A percentile compares a stretch with the other conserved stretches of the same genome.
These are phyloP conservation scores for Porcisia hertigi DNA, from an alignment of 208 protist genomes.

Conservation along the genomic window DNA sequence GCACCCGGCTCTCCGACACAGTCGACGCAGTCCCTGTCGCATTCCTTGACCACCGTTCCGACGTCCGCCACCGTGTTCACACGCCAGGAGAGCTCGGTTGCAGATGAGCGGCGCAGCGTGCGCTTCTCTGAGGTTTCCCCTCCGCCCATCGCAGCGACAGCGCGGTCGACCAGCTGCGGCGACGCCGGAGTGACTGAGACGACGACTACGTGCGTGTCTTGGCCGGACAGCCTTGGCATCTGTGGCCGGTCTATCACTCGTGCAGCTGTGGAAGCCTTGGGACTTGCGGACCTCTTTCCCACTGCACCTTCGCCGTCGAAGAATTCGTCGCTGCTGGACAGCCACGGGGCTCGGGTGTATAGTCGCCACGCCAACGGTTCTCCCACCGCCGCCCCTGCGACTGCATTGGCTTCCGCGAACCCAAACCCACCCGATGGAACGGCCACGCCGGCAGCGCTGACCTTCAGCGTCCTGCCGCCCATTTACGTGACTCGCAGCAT, in stretches of 20 bases:
- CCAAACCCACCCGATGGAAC: background rate
- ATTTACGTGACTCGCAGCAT: constrained; percentile 55
- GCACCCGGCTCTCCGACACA: background rate
- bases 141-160: background rate
- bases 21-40: background rate
- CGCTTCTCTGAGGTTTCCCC: constrained; percentile 7
- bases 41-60: background rate
- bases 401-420: background rate
- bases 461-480: constrained; percentile 46
- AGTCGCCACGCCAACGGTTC: background rate
- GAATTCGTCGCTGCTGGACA: background rate
- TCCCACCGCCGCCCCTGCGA: background rate
- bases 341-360: background rate
- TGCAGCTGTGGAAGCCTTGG: constrained; percentile 33
- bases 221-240: constrained; percentile 9
- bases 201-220: constrained; percentile 1
- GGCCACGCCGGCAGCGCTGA: constrained; percentile 7
- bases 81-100: background rate
- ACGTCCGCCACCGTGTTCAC: background rate
- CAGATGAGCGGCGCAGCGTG: background rate
- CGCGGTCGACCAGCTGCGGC: background rate
- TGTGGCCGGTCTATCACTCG: constrained; percentile 19
- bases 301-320: constrained; percentile 12
- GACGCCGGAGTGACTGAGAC: background rate
- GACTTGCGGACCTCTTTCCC: constrained; percentile 49